Evolutionary conservation across 192 early-diverging fungal genomes (phyloP).

Genomic region (Pecoramyces ruminantium): DNA sequence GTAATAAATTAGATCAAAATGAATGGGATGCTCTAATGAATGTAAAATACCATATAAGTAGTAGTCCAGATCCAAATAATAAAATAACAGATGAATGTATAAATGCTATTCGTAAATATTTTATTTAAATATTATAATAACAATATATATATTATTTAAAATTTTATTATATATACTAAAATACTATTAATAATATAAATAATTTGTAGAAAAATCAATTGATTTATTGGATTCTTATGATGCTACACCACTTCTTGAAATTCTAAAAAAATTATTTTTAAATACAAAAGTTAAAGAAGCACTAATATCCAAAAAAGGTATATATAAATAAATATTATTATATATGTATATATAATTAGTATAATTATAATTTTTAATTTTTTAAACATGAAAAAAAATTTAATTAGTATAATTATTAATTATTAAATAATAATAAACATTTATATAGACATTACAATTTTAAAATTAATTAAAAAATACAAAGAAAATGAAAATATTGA

Average conservation of each 20-base stretch:
- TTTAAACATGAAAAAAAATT: no score
- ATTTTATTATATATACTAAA: no score
- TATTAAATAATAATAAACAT: no score
- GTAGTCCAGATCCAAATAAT: background rate
- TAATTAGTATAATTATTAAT: no score
- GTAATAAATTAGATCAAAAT: background rate
- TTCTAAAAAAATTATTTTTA: background rate
- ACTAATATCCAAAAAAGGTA: background rate
- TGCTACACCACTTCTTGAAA: background rate
- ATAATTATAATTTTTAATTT: no score
- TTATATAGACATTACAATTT: background rate
- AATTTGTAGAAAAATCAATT: background rate
- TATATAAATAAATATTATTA: background rate
- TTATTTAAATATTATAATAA: no score
- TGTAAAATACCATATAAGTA: background rate
- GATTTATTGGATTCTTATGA: background rate
- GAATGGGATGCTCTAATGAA: background rate
- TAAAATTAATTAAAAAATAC: background rate
- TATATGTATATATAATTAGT: no score
- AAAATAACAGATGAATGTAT: background rate
- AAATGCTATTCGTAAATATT: background rate
- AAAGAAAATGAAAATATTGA: background rate
- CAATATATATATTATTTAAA: no score
- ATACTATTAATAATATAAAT: no score
- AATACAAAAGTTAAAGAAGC: background rate